Percentiles rank a stretch among this genome's conserved stretches.
Conservation (phyloP, 495 filamentous ascomycete species). For the Tuber aestivum region DNA sequence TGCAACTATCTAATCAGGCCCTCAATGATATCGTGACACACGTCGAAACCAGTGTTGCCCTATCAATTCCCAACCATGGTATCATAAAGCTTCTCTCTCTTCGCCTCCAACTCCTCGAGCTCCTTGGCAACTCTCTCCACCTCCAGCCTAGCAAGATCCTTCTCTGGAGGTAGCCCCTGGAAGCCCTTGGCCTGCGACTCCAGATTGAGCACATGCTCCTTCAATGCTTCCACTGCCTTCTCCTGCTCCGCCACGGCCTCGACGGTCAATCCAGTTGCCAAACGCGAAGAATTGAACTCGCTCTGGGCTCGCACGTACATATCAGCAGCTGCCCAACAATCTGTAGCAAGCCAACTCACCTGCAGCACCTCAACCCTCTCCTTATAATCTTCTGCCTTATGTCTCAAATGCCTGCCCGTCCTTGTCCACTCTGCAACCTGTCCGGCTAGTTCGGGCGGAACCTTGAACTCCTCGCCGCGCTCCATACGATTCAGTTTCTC, state of each 20-base stretch:
- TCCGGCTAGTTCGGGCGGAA: slow-evolving; percentile 47
- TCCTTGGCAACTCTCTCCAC: slow-evolving; percentile 60
- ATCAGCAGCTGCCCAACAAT: slow-evolving; percentile 6
- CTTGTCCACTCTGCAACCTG: slow-evolving; percentile 54
- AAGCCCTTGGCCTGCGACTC: slow-evolving; percentile 57
- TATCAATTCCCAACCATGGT: slow-evolving; percentile 42
- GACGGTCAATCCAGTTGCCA: slow-evolving; percentile 46
- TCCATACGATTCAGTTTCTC: slow-evolving; percentile 46
- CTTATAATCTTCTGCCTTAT: slow-evolving; percentile 54
- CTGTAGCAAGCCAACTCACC: not conserved
- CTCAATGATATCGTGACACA: not conserved
- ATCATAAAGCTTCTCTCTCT: slow-evolving; percentile 67
- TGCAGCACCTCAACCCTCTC: slow-evolving; percentile 49
- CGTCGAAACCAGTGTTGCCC: not conserved
- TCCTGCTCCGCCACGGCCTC: slow-evolving; percentile 52
- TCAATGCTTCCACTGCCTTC: slow-evolving; percentile 51
- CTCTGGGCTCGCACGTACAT: slow-evolving; percentile 11
- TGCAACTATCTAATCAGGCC: not conserved
- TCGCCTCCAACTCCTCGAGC: slow-evolving; percentile 52
- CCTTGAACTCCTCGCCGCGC: slow-evolving; percentile 45
- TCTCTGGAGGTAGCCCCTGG: slow-evolving; percentile 63
- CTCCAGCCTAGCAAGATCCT: slow-evolving; percentile 58
- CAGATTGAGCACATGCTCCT: slow-evolving; percentile 52
- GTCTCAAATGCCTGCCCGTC: slow-evolving; percentile 50
- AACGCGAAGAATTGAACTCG: slow-evolving; percentile 34